A percentile compares a stretch with the other conserved stretches of the same genome.
Evolutionary conservation across 106 monocot genomes (phyloP).

Genomic region (Posidonia australis): DNA sequence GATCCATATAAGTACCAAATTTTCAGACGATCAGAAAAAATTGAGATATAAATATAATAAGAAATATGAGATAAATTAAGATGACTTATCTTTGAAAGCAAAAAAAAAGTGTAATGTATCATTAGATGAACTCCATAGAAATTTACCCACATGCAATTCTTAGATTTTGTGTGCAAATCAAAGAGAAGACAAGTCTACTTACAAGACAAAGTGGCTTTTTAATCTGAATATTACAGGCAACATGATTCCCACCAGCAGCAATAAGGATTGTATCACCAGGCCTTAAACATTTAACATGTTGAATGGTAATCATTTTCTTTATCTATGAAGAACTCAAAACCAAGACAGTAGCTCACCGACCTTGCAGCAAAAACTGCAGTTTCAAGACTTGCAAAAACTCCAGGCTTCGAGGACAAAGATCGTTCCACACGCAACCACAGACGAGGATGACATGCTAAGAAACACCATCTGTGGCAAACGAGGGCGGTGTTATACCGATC

Average conservation of each 20-base stretch:
- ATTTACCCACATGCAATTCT: background rate
- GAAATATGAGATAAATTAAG: too few species aligned
- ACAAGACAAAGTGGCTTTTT: slow-evolving; percentile 90
- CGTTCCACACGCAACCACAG: slow-evolving; percentile 83
- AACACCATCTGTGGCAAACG: slow-evolving; percentile 95
- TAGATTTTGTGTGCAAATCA: background rate
- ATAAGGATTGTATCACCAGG: slow-evolving; percentile 97
- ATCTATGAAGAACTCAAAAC: background rate
- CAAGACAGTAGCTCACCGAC: slow-evolving; percentile 29
- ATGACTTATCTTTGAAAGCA: background rate
- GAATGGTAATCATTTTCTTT: background rate
- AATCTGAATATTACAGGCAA: slow-evolving; percentile 72
- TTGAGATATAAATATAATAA: too few species aligned
- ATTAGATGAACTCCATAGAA: too few species aligned
- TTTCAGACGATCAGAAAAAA: too few species aligned
- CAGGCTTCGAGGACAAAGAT: slow-evolving; percentile 38
- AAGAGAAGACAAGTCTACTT: slow-evolving; percentile 22
- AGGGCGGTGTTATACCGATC: slow-evolving; percentile 96
- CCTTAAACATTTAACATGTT: slow-evolving; percentile 29
- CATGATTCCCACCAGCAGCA: slow-evolving; percentile 52
- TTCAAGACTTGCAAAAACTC: slow-evolving; percentile 67
- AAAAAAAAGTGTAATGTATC: too few species aligned
- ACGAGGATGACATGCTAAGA: slow-evolving; percentile 84
- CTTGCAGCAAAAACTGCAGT: slow-evolving; percentile 79
- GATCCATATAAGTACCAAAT: too few species aligned